A percentile compares a stretch with the other conserved stretches of the same genome.
Evolutionary conservation across 2,329 filamentous ascomycete species (phyloP).

Genomic region (Graphilbum fragrans): DNA sequence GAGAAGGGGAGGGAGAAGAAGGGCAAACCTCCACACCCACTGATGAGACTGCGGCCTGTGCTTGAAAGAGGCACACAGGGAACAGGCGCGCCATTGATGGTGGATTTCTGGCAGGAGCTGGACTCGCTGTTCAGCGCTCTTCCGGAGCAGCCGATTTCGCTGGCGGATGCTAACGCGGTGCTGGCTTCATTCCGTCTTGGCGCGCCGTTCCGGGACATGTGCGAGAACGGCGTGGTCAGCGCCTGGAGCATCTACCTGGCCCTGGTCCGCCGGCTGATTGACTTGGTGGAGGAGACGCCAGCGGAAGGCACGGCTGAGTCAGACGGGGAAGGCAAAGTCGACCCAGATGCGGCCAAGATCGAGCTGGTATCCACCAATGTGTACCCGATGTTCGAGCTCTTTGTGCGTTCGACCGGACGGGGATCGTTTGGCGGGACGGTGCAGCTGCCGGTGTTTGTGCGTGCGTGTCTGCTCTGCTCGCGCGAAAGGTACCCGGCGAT

Average conservation of each 20-base stretch:
- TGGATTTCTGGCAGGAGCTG: slow-evolving; percentile 62
- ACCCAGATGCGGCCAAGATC: too few relatives aligned
- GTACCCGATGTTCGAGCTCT: slow-evolving; percentile 42
- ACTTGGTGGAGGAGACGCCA: slow-evolving; percentile 28
- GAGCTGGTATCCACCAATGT: slow-evolving; percentile 39
- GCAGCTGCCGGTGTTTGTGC: slow-evolving; percentile 28
- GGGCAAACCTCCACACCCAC: too few relatives aligned
- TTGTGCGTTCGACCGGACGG: slow-evolving; percentile 32
- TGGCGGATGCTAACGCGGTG: slow-evolving; percentile 45
- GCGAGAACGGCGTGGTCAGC: slow-evolving; percentile 49
- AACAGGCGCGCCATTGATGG: slow-evolving; percentile 29
- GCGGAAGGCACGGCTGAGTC: slow-evolving; percentile 28
- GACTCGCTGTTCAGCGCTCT: slow-evolving; percentile 50
- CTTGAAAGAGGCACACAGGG: slow-evolving; percentile 75
- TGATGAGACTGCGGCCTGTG: slow-evolving; percentile 53
- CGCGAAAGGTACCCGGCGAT: slow-evolving; percentile 28
- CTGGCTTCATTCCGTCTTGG: slow-evolving; percentile 58
- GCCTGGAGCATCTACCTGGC: slow-evolving; percentile 71
- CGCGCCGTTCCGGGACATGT: slow-evolving; percentile 63
- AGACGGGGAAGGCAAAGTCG: too few relatives aligned
- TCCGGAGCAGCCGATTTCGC: slow-evolving; percentile 28
- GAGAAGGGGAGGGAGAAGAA: too few relatives aligned
- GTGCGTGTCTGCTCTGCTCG: slow-evolving; percentile 32
- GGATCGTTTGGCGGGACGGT: slow-evolving; percentile 19
- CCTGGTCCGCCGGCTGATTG: slow-evolving; percentile 41